Conservation (phyloP, 306 rosid species). For the Cicer chorassanicum region DNA sequence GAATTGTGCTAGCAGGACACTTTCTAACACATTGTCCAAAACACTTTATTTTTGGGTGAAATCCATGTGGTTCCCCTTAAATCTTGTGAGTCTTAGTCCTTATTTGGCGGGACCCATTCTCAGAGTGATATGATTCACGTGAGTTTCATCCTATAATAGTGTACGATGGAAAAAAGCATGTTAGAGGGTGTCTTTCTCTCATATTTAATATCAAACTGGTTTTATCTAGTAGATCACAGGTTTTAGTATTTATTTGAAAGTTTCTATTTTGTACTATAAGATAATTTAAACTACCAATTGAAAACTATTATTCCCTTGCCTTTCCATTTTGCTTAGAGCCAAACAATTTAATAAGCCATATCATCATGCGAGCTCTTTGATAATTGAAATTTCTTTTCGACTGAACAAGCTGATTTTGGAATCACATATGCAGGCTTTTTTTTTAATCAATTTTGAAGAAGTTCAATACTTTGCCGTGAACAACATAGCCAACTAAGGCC, state of each 20-base stretch:
- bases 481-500: slow-evolving; percentile 32
- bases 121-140: neutral
- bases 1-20: neutral
- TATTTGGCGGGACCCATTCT: neutral
- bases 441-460: slow-evolving; percentile 40
- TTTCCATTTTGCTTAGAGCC: slow-evolving; percentile 23
- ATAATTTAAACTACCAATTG: neutral
- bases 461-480: slow-evolving; percentile 19
- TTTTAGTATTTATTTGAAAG: slow-evolving; percentile 32
- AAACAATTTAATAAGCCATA: slow-evolving; percentile 24
- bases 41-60: neutral
- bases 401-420: slow-evolving; percentile 38
- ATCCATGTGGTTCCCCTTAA: neutral
- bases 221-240: neutral
- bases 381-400: slow-evolving; percentile 24
- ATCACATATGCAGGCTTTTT: slow-evolving; percentile 44
- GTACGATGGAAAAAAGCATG: neutral
- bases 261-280: slow-evolving; percentile 2
- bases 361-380: slow-evolving; percentile 10
- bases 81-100: neutral
- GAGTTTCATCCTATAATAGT: neutral
- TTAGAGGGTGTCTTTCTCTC: neutral
- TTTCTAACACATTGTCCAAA: neutral
- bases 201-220: slow-evolving; percentile 21
- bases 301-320: slow-evolving; percentile 13